phyloP scores from a whole-genome alignment of 163 green algal genomes.

The Trebouxia gelatinosa region DNA sequence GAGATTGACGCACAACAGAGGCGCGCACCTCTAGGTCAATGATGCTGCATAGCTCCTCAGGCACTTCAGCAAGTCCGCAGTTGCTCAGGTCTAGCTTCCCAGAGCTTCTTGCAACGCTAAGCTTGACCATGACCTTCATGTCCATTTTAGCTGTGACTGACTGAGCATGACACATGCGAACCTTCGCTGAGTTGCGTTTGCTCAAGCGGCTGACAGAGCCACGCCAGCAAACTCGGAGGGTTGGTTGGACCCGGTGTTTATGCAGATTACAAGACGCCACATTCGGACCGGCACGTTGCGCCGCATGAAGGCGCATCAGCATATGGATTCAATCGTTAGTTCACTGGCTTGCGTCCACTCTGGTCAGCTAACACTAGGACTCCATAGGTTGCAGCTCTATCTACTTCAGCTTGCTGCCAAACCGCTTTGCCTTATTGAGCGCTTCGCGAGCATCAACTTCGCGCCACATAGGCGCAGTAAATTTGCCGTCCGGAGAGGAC shows the following conservation, averaged over 20 bases:
- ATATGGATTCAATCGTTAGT: too few species aligned
- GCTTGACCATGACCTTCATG: constrained; percentile 29
- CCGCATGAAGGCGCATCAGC: too few species aligned
- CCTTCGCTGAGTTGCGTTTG: too few species aligned
- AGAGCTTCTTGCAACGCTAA: constrained; percentile 51
- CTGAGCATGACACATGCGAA: too few species aligned
- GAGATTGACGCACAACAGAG: not conserved
- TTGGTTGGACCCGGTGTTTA: not conserved
- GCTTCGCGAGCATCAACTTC: constrained; percentile 22
- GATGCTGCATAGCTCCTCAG: constrained; percentile 52
- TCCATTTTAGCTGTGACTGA: not conserved
- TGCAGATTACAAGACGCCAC: not conserved
- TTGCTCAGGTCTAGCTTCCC: constrained; percentile 70
- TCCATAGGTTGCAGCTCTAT: not conserved
- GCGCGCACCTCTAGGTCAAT: constrained; percentile 18
- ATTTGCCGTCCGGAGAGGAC: constrained; percentile 19
- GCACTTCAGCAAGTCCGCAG: constrained; percentile 54
- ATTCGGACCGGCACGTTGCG: not conserved
- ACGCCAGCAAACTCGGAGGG: not conserved
- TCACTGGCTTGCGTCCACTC: too few species aligned
- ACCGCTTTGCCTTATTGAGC: not conserved
- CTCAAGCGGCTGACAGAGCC: too few species aligned
- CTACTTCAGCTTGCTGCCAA: constrained; percentile 23
- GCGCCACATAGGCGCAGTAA: constrained; percentile 30
- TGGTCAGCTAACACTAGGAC: too few species aligned